A percentile compares a stretch with the other conserved stretches of the same genome.
These are phyloP conservation scores for Heritiera littoralis DNA, from an alignment of 345 rosid genomes.

Conservation along the genomic window DNA sequence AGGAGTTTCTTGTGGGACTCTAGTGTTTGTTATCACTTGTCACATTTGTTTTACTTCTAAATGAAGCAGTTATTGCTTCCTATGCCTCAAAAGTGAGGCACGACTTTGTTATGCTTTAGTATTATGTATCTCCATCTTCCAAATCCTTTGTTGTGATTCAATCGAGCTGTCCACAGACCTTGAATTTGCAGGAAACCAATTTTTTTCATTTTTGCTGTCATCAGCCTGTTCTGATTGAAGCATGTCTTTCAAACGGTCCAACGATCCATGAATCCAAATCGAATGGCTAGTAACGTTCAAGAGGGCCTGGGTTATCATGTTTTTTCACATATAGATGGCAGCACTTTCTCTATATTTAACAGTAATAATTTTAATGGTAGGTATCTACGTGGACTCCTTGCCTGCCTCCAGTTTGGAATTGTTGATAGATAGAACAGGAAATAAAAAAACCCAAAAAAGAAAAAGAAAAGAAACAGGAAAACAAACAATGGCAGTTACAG, in stretches of 20 bases:
- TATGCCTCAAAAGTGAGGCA: neutral
- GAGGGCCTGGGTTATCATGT: slow-evolving; percentile 10
- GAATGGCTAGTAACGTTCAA: neutral
- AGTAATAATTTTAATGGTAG: neutral
- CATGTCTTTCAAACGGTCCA: neutral
- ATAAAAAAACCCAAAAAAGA: neutral
- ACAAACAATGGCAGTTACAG: slow-evolving; percentile 38
- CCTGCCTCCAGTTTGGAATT: slow-evolving; percentile 10
- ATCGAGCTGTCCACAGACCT: neutral
- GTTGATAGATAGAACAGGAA: neutral
- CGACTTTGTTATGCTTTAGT: neutral
- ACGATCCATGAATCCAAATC: slow-evolving; percentile 7
- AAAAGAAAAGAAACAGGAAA: slow-evolving; percentile 18
- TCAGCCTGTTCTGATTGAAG: neutral
- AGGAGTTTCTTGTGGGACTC: neutral
- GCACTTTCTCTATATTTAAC: neutral
- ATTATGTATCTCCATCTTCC: neutral
- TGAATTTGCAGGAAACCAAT: neutral
- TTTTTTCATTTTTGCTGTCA: neutral
- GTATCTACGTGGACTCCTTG: neutral
- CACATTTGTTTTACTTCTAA: neutral
- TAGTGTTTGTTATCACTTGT: neutral
- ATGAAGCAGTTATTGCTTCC: neutral
- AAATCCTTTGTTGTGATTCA: neutral
- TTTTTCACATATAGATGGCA: neutral